Evolutionary conservation across 495 filamentous ascomycete genomes (phyloP).

Genomic region (Tuber magnatum): DNA sequence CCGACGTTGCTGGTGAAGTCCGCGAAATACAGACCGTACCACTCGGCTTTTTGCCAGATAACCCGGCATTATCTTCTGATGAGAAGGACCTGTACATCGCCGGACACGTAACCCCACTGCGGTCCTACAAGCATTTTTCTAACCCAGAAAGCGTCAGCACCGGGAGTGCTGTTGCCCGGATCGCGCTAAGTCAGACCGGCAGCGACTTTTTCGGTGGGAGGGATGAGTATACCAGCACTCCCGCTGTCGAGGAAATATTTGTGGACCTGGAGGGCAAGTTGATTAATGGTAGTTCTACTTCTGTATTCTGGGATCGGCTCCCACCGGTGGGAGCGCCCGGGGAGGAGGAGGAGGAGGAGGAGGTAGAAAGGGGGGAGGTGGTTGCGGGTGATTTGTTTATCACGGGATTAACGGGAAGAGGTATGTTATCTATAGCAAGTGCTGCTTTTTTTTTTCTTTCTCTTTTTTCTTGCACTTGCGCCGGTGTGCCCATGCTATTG

Average conservation of each 20-base stretch:
- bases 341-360: slow-evolving; percentile 10
- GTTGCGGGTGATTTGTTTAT: slow-evolving; percentile 18
- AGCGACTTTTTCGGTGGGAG: slow-evolving; percentile 30
- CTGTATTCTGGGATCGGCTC: slow-evolving; percentile 26
- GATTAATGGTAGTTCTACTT: slow-evolving; percentile 30
- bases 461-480: background rate
- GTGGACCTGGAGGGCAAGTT: slow-evolving; percentile 28
- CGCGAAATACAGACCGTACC: slow-evolving; percentile 24
- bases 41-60: slow-evolving; percentile 25
- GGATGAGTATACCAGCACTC: slow-evolving; percentile 31
- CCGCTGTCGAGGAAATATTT: slow-evolving; percentile 32
- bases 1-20: slow-evolving; percentile 10
- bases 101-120: slow-evolving; percentile 12
- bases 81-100: slow-evolving; percentile 31
- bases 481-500: background rate
- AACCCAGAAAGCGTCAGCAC: slow-evolving; percentile 42
- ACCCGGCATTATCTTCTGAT: slow-evolving; percentile 15
- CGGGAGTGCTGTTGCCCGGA: slow-evolving; percentile 48
- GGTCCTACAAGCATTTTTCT: background rate
- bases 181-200: slow-evolving; percentile 37
- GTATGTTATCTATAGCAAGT: slow-evolving; percentile 11
- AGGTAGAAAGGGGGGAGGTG: slow-evolving; percentile 7
- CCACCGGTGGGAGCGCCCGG: background rate
- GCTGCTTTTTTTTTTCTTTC: background rate
- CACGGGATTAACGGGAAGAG: slow-evolving; percentile 15